Conservation (phyloP, 345 rosid genomes). For the Hypericum perforatum region DNA sequence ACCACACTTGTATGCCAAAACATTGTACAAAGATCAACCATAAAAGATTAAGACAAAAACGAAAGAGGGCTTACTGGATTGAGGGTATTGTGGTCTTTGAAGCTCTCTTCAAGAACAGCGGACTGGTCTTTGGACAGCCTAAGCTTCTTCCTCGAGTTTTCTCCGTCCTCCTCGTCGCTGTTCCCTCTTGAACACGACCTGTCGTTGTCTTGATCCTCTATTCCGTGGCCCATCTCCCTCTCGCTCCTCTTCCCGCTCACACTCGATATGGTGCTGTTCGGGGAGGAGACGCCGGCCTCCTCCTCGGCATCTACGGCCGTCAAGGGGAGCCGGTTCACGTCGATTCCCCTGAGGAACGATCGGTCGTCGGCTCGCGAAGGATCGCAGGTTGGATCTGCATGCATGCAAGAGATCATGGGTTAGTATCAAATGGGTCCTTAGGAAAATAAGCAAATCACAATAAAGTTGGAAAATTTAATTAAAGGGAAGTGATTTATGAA, state of each 20-base stretch:
- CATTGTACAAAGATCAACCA: too few relatives aligned
- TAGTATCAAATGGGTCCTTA: neutral
- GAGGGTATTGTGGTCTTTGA: slow-evolving; percentile 76
- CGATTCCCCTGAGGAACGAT: slow-evolving; percentile 43
- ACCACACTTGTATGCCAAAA: too few relatives aligned
- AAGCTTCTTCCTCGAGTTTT: slow-evolving; percentile 68
- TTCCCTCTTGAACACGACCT: slow-evolving; percentile 49
- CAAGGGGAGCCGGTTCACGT: slow-evolving; percentile 45
- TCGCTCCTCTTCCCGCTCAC: slow-evolving; percentile 67
- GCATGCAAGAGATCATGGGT: slow-evolving; percentile 2
- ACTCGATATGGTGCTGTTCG: slow-evolving; percentile 79
- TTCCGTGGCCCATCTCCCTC: slow-evolving; percentile 47
- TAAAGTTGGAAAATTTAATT: neutral
- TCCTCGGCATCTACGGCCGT: slow-evolving; percentile 39
- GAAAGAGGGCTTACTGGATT: slow-evolving; percentile 51
- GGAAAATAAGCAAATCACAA: neutral
- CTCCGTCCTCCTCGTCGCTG: slow-evolving; percentile 72
- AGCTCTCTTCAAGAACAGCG: slow-evolving; percentile 67
- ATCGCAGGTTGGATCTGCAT: slow-evolving; percentile 49
- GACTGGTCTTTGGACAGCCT: slow-evolving; percentile 78
- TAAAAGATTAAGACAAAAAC: slow-evolving; percentile 4
- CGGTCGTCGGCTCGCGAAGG: slow-evolving; percentile 40
- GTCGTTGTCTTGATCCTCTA: slow-evolving; percentile 49
- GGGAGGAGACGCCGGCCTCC: slow-evolving; percentile 50
- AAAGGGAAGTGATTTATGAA: too few relatives aligned